Base-by-base conservation (phyloP, 73 alveolate genomes). In the Stentor roeselii region DNA sequence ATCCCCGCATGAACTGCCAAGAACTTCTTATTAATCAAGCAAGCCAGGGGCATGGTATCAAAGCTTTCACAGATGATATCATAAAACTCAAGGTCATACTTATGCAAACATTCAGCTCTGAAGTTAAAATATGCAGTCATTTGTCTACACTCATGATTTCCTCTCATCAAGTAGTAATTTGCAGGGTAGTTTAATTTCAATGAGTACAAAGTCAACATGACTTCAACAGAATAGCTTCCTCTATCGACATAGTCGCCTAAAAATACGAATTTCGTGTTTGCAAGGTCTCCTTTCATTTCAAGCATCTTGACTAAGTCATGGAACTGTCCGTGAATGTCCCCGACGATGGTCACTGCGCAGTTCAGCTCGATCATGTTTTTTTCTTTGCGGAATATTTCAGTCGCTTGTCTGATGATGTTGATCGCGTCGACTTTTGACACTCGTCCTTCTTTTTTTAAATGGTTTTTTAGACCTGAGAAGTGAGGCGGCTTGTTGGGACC, bases 321-420 rank as follows among this genome's bases (percentile, higher is more conserved):
- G 80, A 84, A 96, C 78, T 96, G 91, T 21, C 99, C 99, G 86
- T 96, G 99, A n/a, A 96, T 86, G 82, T 96, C 99, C 6, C 99
- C 99, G n/a, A 96, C 99, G 59, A 92, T 96, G 39, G 97, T 95
- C 34, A 94, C 93, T 41, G 99, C 98, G 80, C 94, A 96, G 61
- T 93, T 85, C 31, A 91, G 87, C 60, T 88, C 88, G 60, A 94
- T 59, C 59, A 97, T 87, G 78, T 97, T 97, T 11, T 98, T 97
- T 84, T 97, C 99, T 83, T 90, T 94, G 90, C 93, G 89, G 78
- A 77, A 87, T 67, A 90, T 59, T 27, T 83, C 85, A 36, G 88
- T 67, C 21, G 94, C 92, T 86, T 94, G 93, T 27, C 85, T 80
- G 60, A 95, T 89, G 21, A 89, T 89, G 59, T 91, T 86, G 82